Evolutionary conservation across 2,329 filamentous ascomycete species (phyloP).

Genomic region (Metarhizium humberi): DNA sequence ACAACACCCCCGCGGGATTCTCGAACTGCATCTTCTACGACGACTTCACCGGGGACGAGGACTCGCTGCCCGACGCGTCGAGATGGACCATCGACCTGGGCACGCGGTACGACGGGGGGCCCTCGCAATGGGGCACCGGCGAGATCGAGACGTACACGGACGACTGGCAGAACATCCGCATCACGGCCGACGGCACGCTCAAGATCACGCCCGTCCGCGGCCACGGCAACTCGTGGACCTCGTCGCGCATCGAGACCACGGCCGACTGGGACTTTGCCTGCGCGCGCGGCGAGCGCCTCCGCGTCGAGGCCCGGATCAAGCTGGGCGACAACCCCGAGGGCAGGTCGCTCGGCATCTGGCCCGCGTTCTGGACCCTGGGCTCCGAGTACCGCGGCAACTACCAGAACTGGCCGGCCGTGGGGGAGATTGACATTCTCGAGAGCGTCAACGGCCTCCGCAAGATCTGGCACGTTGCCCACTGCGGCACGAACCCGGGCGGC

Average conservation of each 20-base stretch:
- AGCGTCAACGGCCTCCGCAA: slow-evolving; percentile 26
- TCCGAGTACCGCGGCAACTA: slow-evolving; percentile 26
- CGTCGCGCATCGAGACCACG: slow-evolving; percentile 32
- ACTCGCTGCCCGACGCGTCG: slow-evolving; percentile 20
- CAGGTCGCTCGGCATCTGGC: slow-evolving; percentile 33
- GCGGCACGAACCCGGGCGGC: slow-evolving; percentile 28
- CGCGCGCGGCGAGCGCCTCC: slow-evolving; percentile 21
- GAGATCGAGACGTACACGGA: slow-evolving; percentile 38
- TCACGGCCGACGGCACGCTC: slow-evolving; percentile 27
- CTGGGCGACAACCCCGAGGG: slow-evolving; percentile 18
- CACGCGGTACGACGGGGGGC: slow-evolving; percentile 33
- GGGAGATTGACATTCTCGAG: slow-evolving; percentile 38
- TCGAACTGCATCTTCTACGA: slow-evolving; percentile 17
- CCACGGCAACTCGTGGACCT: slow-evolving; percentile 29
- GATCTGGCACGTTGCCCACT: slow-evolving; percentile 31
- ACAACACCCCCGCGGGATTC: slow-evolving; percentile 11
- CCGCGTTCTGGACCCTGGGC: slow-evolving; percentile 37
- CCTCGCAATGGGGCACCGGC: slow-evolving; percentile 37
- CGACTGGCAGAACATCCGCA: slow-evolving; percentile 27
- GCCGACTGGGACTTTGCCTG: slow-evolving; percentile 24
- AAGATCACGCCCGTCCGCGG: slow-evolving; percentile 22
- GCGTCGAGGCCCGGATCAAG: slow-evolving; percentile 29
- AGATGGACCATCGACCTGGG: slow-evolving; percentile 37
- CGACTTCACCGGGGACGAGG: slow-evolving; percentile 12
- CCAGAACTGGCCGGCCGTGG: slow-evolving; percentile 30